Evolutionary conservation across 441 rosid genomes (phyloP).

Genomic region (Adansonia gregorii): DNA sequence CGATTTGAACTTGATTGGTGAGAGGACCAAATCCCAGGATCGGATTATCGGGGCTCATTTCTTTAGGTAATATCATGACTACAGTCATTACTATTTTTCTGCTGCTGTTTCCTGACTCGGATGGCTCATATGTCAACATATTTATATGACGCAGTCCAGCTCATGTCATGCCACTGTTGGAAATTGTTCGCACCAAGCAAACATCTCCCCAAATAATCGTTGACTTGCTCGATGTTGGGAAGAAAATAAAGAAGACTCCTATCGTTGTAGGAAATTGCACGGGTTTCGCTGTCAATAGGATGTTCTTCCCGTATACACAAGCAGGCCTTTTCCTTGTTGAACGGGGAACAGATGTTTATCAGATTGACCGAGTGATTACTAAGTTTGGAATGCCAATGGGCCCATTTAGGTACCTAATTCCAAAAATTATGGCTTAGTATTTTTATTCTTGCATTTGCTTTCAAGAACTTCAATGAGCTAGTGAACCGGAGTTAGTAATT

Average conservation of each 20-base stretch:
- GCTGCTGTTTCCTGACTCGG: constrained; percentile 23
- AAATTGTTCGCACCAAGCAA: constrained; percentile 85
- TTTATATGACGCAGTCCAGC: constrained; percentile 76
- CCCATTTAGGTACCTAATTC: constrained; percentile 71
- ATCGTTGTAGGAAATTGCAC: constrained; percentile 98
- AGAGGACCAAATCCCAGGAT: constrained; percentile 72
- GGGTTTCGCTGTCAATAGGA: constrained; percentile 96
- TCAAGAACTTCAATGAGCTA: constrained; percentile 9
- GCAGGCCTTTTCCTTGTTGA: constrained; percentile 84
- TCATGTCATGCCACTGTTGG: constrained; percentile 95
- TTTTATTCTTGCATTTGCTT: constrained; percentile 10
- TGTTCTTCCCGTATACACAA: constrained; percentile 97
- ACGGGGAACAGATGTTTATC: constrained; percentile 79
- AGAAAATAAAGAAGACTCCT: constrained; percentile 92
- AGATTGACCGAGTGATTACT: constrained; percentile 71
- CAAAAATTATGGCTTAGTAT: background rate
- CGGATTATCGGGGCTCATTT: constrained; percentile 96
- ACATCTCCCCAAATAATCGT: constrained; percentile 91
- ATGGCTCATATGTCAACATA: constrained; percentile 21
- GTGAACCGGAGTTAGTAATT: constrained; percentile 23
- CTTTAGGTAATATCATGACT: constrained; percentile 69
- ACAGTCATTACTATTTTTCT: constrained; percentile 4
- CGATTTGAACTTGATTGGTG: constrained; percentile 86
- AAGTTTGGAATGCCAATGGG: constrained; percentile 99
- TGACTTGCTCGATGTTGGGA: constrained; percentile 87